Base-by-base conservation (phyloP, 1,139 yeast species). In the Magnusiomyces fungicola region DNA sequence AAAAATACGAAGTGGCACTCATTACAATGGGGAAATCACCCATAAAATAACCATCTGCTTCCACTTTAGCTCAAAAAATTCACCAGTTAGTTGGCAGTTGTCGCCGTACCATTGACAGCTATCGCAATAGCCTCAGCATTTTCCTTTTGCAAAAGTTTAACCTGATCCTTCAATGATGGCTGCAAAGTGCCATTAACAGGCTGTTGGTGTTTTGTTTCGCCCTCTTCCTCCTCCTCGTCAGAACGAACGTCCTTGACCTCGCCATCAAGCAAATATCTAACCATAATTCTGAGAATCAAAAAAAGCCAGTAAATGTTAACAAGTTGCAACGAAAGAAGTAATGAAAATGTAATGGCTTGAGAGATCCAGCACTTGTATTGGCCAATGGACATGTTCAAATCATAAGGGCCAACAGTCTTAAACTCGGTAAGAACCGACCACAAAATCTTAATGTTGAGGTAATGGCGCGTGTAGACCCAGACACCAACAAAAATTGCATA, bases 281-380 rank as follows among this genome's bases (percentile, higher is more conserved):
- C 79, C 46, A 83, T 73, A 59, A 92, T 86, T 66, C 97, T 80
- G 50, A 85, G 58, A 53, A 94, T 87, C 62, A 92, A 74, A 60
- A 78, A 79, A 54, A 90, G 74, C 98, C 98, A 92, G 70, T 86
- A 92, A 23, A 77, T 61, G 63, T 92, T 92, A 52, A 92, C 90
- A 51, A 87, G 62, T 66, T 92, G 98, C 57, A 92, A 75, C 1
- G 94, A 90, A 51, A 78, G 72, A 53, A 92, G 76, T 62, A 92
- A 76, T 21, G 70, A 68, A 62, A 92, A 90, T 1, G 92, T 90
- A 64, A 92, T 89, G 53, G 86, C 84, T 69, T 87, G 95, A 18
- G 97, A 84, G 57, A 94, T 86, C 83, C 87, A 88, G 70, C 97
- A 92, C 69, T 94, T 92, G 73, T 90, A 92, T 67, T 90, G 96